phyloP scores from a whole-genome alignment of 257 asterid species.

The Solanum lignicaule region DNA sequence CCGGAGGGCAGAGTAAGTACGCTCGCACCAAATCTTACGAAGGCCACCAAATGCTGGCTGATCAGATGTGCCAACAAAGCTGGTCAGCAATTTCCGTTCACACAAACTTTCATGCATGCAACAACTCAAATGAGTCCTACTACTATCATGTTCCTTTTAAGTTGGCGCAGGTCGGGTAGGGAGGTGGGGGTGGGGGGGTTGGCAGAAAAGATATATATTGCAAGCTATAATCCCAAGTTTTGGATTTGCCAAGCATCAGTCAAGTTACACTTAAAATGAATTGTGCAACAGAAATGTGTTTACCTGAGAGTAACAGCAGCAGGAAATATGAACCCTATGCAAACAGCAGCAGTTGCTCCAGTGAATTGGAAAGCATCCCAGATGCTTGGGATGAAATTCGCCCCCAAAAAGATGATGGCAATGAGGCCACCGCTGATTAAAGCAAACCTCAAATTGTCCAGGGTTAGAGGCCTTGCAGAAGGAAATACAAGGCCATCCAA shows the following conservation, averaged over 20 bases:
- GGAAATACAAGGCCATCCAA: constrained; percentile 83
- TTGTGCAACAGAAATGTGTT: not conserved
- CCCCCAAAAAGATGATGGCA: constrained; percentile 49
- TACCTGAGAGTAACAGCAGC: constrained; percentile 60
- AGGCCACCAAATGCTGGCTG: not conserved
- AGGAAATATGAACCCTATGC: constrained; percentile 78
- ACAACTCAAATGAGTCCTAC: not conserved
- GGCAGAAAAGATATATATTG: not conserved
- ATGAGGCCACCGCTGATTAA: constrained; percentile 51
- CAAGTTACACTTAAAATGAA: not conserved
- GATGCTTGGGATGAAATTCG: constrained; percentile 85
- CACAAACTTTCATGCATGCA: not conserved
- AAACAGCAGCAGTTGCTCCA: constrained; percentile 89
- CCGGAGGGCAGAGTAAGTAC: not conserved
- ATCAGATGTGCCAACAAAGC: not conserved
- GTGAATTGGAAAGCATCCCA: constrained; percentile 98
- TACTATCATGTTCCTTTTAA: not conserved
- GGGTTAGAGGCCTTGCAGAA: constrained; percentile 47
- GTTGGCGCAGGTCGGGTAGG: not conserved
- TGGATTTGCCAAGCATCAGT: not conserved
- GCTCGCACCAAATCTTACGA: not conserved
- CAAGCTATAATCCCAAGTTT: not conserved
- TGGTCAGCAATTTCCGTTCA: not conserved
- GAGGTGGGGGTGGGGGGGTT: not conserved
- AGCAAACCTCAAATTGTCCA: constrained; percentile 53